phyloP scores from a whole-genome alignment of 768 basidiomycete species.

The Boletus rubroflammeus region DNA sequence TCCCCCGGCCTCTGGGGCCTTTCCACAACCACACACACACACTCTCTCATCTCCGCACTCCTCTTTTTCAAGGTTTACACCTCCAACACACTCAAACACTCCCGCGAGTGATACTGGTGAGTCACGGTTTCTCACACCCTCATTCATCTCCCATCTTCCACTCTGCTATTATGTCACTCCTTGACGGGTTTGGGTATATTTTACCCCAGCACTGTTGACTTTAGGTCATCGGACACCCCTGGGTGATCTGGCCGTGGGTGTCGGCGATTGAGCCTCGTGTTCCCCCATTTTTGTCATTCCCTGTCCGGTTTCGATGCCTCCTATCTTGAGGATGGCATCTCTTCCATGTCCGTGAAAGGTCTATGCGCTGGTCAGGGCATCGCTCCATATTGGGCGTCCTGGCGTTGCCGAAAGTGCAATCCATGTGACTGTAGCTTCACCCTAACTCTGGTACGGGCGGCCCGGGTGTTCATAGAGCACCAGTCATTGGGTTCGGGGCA shows the following conservation, averaged over 20 bases:
- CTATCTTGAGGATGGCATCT: neutral
- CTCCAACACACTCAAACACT: slow-evolving; percentile 24
- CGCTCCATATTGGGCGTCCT: neutral
- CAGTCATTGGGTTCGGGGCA: neutral
- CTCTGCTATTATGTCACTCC: neutral
- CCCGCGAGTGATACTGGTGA: slow-evolving; percentile 29
- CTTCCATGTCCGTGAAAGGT: neutral
- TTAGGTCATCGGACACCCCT: neutral
- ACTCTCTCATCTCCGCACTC: slow-evolving; percentile 19
- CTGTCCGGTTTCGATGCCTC: neutral
- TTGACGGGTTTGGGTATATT: neutral
- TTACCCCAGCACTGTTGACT: neutral
- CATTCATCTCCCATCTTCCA: neutral
- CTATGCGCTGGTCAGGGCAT: neutral
- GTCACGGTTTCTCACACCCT: neutral
- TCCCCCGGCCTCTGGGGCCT: neutral
- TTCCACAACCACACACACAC: slow-evolving; percentile 7
- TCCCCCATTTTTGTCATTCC: neutral
- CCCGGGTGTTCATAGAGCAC: neutral
- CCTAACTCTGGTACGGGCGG: neutral
- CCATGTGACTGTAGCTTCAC: neutral
- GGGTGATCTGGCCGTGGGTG: neutral
- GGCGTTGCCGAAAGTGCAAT: neutral
- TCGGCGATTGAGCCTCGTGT: neutral
- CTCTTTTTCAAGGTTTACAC: slow-evolving; percentile 19